These are phyloP conservation scores for Cucurbitaria berberidis DNA, from an alignment of 2,329 filamentous ascomycete genomes.

Conservation along the genomic window DNA sequence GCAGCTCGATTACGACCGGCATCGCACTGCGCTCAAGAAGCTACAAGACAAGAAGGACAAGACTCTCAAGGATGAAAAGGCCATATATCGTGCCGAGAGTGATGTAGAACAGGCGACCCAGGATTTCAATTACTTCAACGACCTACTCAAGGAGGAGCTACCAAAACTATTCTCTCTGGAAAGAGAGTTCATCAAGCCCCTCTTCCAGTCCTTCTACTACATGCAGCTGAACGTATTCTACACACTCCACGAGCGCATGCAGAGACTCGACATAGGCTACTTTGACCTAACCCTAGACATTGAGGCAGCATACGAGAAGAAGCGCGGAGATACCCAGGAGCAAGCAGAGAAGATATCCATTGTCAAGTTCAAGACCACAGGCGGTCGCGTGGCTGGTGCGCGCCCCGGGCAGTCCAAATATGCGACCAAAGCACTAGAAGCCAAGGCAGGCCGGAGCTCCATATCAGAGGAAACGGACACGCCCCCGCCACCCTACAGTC, in stretches of 20 bases:
- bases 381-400: conserved; percentile 56
- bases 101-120: conserved; percentile 91
- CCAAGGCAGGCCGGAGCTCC: conserved; percentile 40
- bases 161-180: conserved; percentile 90
- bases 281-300: conserved; percentile 92
- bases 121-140: conserved; percentile 98
- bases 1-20: conserved; percentile 93
- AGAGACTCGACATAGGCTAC: conserved; percentile 94
- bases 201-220: conserved; percentile 99
- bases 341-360: conserved; percentile 83
- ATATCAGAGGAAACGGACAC: conserved; percentile 42
- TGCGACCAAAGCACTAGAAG: conserved; percentile 48
- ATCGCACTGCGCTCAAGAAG: conserved; percentile 84
- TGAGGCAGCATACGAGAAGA: conserved; percentile 86
- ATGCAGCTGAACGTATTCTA: conserved; percentile 99
- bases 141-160: conserved; percentile 92
- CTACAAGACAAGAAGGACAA: conserved; percentile 98
- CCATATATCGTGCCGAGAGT: conserved; percentile 91
- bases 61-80: conserved; percentile 94
- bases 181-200: conserved; percentile 90
- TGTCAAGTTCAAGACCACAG: conserved; percentile 89
- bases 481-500: conserved; percentile 51
- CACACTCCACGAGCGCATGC: conserved; percentile 97
- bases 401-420: conserved; percentile 46
- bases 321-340: conserved; percentile 87